A percentile compares a stretch with the other conserved stretches of the same genome.
Evolutionary conservation across 2,329 filamentous ascomycete genomes (phyloP).

Genomic region (Tolypocladium tropicale): DNA sequence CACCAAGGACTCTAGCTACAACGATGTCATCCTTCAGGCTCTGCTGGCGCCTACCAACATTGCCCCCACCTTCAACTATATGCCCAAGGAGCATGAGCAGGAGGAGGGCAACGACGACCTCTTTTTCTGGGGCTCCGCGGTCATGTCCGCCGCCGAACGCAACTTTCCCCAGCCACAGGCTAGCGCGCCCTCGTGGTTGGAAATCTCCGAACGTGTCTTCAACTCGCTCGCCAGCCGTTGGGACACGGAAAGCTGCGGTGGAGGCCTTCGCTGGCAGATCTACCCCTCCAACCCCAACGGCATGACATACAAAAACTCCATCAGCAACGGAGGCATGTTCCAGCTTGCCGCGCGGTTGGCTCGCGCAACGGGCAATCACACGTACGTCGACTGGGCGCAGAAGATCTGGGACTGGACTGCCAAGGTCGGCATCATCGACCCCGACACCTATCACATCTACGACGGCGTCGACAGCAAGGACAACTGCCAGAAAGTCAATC

Average conservation of each 20-base stretch:
- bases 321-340: constrained; percentile 76
- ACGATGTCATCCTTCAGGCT: constrained; percentile 47
- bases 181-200: constrained; percentile 50
- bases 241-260: constrained; percentile 56
- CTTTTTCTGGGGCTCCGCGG: constrained; percentile 61
- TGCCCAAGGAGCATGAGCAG: constrained; percentile 43
- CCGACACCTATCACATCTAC: constrained; percentile 39
- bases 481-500: constrained; percentile 43
- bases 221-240: constrained; percentile 60
- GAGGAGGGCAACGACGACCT: constrained; percentile 67
- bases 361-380: constrained; percentile 55
- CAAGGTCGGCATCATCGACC: constrained; percentile 45
- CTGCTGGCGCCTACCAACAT: constrained; percentile 44
- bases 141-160: constrained; percentile 58
- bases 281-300: constrained; percentile 62
- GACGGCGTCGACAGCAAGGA: constrained; percentile 49
- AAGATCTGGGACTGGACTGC: constrained; percentile 58
- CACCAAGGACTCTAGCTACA: constrained; percentile 53
- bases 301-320: constrained; percentile 73
- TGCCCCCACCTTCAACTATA: constrained; percentile 48
- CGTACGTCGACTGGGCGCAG: constrained; percentile 56
- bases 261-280: constrained; percentile 76
- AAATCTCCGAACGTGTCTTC: constrained; percentile 62
- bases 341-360: constrained; percentile 68
- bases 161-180: constrained; percentile 53